Evolutionary conservation across 257 asterid genomes (phyloP).

Genomic region (Coffea canephora): DNA sequence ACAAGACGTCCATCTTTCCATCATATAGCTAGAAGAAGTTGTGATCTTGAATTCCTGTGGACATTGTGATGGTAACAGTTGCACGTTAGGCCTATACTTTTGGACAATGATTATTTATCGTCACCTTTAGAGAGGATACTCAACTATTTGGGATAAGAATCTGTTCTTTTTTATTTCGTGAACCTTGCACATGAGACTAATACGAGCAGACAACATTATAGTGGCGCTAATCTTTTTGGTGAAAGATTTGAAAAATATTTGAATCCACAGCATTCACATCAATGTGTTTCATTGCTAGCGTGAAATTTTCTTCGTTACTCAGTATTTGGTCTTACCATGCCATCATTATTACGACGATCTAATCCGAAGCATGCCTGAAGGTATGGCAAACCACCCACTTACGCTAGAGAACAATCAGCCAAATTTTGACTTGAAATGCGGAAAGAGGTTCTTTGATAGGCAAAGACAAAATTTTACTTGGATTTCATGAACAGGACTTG

Average conservation of each 20-base stretch:
- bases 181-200: too few relatives aligned
- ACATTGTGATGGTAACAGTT: neutral
- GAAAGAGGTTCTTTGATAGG: conserved; percentile 1
- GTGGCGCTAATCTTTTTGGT: neutral
- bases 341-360: conserved; percentile 12
- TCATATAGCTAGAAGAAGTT: neutral
- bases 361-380: conserved; percentile 13
- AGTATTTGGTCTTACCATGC: conserved; percentile 10
- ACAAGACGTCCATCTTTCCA: neutral
- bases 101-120: neutral
- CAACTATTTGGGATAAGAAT: neutral
- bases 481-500: conserved; percentile 8
- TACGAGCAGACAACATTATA: neutral
- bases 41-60: neutral
- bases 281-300: neutral
- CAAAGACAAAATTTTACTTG: conserved; percentile 3
- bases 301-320: conserved; percentile 7
- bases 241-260: conserved; percentile 9
- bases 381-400: conserved; percentile 19
- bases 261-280: conserved; percentile 2
- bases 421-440: conserved; percentile 3
- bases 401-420: neutral
- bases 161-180: neutral
- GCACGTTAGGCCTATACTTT: neutral
- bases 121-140: neutral